These are phyloP conservation scores for Clarireedia paspali DNA, from an alignment of 2,329 filamentous ascomycete genomes.

Conservation along the genomic window DNA sequence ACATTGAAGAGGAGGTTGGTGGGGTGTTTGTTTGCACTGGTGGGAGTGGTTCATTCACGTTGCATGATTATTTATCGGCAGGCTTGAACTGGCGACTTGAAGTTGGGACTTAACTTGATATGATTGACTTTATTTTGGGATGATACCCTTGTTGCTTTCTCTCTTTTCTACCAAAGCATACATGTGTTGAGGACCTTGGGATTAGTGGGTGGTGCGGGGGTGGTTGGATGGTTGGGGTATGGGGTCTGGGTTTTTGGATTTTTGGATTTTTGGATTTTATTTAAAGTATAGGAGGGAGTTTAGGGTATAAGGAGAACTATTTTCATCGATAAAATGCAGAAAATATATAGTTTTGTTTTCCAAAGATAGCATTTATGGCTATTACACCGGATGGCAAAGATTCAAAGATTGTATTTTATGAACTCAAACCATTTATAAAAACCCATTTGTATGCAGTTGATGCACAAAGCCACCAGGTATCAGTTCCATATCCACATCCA, in stretches of 20 bases:
- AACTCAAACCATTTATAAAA: not conserved
- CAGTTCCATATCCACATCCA: not conserved
- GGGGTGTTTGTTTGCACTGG: too few relatives aligned
- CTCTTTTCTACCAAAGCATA: not conserved
- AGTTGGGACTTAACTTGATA: not conserved
- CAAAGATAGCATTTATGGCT: not conserved
- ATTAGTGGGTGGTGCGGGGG: not conserved
- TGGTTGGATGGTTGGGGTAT: too few relatives aligned
- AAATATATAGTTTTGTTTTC: not conserved
- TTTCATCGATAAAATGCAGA: not conserved
- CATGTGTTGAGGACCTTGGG: not conserved
- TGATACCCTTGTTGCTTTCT: not conserved
- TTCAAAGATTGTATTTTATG: not conserved
- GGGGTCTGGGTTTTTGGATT: too few relatives aligned
- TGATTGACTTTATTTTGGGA: not conserved
- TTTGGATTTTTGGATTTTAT: too few relatives aligned
- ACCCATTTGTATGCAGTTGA: not conserved
- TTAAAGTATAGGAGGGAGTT: too few relatives aligned
- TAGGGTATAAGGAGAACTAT: not conserved
- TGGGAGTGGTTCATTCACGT: too few relatives aligned
- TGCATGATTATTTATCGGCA: too few relatives aligned
- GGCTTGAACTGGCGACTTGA: too few relatives aligned
- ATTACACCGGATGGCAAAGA: not conserved
- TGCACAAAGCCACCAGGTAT: conserved; percentile 3
- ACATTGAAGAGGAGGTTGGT: too few relatives aligned